Conservation (phyloP, 768 basidiomycete genomes). For the Boletus sp. region DNA sequence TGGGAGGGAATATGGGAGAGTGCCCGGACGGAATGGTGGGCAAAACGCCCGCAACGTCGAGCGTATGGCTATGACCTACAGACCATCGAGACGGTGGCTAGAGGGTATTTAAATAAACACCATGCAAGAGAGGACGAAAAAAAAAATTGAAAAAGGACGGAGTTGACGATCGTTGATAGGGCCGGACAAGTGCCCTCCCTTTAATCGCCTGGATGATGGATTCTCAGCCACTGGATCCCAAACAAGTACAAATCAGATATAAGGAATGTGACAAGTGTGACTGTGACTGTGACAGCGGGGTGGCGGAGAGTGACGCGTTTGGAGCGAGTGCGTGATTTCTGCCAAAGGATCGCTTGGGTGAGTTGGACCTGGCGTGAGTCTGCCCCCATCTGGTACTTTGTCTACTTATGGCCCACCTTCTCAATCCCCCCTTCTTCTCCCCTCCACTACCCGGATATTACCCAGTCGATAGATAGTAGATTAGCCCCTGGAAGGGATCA, state of each 20-base stretch:
- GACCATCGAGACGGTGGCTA: conserved; percentile 27
- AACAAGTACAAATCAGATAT: conserved; percentile 20
- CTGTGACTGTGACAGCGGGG: conserved; percentile 11
- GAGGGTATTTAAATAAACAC: conserved; percentile 47
- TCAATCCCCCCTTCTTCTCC: not conserved
- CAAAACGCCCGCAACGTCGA: conserved; percentile 53
- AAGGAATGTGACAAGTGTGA: not conserved
- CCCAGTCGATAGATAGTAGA: not conserved
- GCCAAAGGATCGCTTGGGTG: conserved; percentile 22
- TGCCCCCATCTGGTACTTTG: conserved; percentile 6
- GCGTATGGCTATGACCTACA: conserved; percentile 44
- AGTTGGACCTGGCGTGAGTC: not conserved
- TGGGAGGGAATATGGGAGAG: not conserved
- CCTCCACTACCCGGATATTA: not conserved
- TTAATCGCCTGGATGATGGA: conserved; percentile 24
- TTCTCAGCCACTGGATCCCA: conserved; percentile 23
- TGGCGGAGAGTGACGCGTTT: conserved; percentile 7
- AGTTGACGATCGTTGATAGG: conserved; percentile 56
- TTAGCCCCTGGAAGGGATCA: not conserved
- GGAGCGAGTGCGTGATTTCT: conserved; percentile 28
- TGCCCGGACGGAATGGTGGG: conserved; percentile 36
- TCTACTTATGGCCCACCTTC: conserved; percentile 2
- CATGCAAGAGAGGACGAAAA: conserved; percentile 33
- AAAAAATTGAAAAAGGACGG: conserved; percentile 31
- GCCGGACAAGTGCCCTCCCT: conserved; percentile 17